A percentile compares a stretch with the other conserved stretches of the same genome.
phyloP scores from a whole-genome alignment of 176 grass and related monocot genomes.

The Eleusine indica region DNA sequence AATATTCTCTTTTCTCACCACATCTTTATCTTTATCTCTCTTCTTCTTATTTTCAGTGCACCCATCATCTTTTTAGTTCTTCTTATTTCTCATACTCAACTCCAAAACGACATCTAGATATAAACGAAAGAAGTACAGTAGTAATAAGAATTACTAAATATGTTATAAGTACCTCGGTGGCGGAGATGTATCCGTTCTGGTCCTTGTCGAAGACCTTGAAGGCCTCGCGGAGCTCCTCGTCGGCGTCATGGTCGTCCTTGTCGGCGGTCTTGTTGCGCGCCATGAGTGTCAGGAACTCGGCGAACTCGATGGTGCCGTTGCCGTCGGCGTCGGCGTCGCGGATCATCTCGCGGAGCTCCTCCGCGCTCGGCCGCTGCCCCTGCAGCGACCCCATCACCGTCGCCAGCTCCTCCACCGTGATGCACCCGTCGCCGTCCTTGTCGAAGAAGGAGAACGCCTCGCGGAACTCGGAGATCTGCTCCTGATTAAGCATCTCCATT shows the following conservation, averaged over 20 bases:
- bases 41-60: no score
- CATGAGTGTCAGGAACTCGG: constrained; percentile 74
- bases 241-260: constrained; percentile 2
- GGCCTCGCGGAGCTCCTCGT: constrained; percentile 86
- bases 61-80: no score
- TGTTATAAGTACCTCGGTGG: constrained; percentile 40
- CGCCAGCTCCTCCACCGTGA: constrained; percentile 72
- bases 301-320: constrained; percentile 82
- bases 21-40: no score
- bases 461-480: constrained; percentile 71
- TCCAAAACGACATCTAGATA: no score
- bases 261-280: constrained; percentile 42
- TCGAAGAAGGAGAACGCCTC: constrained; percentile 91
- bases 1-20: no score
- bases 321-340: constrained; percentile 77
- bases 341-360: constrained; percentile 78
- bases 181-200: constrained; percentile 80
- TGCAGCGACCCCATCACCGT: constrained; percentile 70
- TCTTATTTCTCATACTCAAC: no score
- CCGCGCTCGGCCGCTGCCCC: constrained; percentile 55
- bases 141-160: not conserved
- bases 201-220: constrained; percentile 97
- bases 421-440: constrained; percentile 90
- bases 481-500: constrained; percentile 7
- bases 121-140: no score